Evolutionary conservation across 805 yeast genomes (phyloP).

Genomic region (Saturnispora sanitii): DNA sequence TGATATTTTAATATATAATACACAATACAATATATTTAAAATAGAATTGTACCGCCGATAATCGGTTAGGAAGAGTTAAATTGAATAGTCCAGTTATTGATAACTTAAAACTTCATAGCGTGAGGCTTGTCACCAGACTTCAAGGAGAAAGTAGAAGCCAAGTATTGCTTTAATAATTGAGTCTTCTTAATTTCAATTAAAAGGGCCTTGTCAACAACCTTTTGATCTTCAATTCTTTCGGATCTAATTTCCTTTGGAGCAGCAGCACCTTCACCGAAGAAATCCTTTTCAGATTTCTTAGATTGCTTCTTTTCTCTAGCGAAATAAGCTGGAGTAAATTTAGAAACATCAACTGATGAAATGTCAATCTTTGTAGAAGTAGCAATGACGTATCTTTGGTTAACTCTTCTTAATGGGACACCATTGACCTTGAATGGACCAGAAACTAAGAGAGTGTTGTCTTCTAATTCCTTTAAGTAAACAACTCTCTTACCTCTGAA

Average conservation of each 20-base stretch:
- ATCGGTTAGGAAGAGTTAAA: constrained; percentile 5
- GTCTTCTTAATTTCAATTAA: constrained; percentile 93
- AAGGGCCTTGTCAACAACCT: constrained; percentile 86
- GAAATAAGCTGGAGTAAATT: constrained; percentile 90
- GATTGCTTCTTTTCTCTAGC: constrained; percentile 80
- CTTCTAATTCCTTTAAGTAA: constrained; percentile 92
- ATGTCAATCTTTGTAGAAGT: constrained; percentile 87
- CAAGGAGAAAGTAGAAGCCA: constrained; percentile 89
- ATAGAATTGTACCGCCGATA: constrained; percentile 5
- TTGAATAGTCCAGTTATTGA: neutral
- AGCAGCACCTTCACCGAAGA: constrained; percentile 70
- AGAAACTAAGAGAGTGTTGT: constrained; percentile 92
- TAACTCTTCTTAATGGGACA: constrained; percentile 99
- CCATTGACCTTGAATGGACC: constrained; percentile 99
- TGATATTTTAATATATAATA: constrained; percentile 1
- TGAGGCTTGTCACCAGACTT: constrained; percentile 99
- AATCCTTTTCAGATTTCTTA: constrained; percentile 84
- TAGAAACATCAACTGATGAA: constrained; percentile 71
- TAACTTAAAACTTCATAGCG: constrained; percentile 82
- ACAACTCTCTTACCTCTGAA: constrained; percentile 99
- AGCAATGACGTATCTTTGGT: constrained; percentile 97
- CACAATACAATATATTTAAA: constrained; percentile 1
- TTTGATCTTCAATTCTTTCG: constrained; percentile 96
- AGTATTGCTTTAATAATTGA: constrained; percentile 94
- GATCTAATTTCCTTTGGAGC: constrained; percentile 77